Evolutionary conservation across 1,139 yeast species (phyloP).

Genomic region (Suhomyces bolitotheri): DNA sequence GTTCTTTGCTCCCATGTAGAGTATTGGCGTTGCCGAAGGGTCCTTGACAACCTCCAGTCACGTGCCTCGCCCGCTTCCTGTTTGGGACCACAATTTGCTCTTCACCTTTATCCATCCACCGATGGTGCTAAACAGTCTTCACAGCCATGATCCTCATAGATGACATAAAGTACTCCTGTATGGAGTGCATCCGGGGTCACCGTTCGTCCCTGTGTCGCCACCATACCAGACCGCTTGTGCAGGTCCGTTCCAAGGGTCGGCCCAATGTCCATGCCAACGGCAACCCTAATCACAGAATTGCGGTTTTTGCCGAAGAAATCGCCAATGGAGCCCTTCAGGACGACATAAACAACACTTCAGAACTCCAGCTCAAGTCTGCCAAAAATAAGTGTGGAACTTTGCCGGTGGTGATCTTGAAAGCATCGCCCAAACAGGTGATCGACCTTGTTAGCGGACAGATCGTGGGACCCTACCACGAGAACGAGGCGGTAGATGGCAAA

Average conservation of each 20-base stretch:
- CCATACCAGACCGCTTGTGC: constrained; percentile 72
- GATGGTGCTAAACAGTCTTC: too few relatives aligned
- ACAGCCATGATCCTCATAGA: constrained; percentile 77
- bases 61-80: constrained; percentile 5
- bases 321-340: constrained; percentile 16
- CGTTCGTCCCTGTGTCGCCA: constrained; percentile 87
- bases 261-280: constrained; percentile 56
- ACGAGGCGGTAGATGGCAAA: constrained; percentile 9
- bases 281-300: constrained; percentile 53
- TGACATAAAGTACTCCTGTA: constrained; percentile 85
- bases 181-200: constrained; percentile 90
- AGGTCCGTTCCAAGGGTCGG: constrained; percentile 86
- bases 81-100: constrained; percentile 13
- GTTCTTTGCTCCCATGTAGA: too few relatives aligned
- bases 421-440: constrained; percentile 52
- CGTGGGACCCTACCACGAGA: constrained; percentile 41
- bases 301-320: constrained; percentile 57
- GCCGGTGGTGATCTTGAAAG: constrained; percentile 46
- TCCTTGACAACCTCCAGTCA: not conserved
- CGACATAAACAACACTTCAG: not conserved
- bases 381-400: constrained; percentile 17
- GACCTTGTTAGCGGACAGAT: constrained; percentile 49
- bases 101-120: too few relatives aligned
- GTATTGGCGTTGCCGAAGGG: too few relatives aligned
- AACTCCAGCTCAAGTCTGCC: not conserved